Percentiles rank a stretch among this genome's conserved stretches.
phyloP scores from a whole-genome alignment of 768 basidiomycete genomes.

The Vararia minispora region DNA sequence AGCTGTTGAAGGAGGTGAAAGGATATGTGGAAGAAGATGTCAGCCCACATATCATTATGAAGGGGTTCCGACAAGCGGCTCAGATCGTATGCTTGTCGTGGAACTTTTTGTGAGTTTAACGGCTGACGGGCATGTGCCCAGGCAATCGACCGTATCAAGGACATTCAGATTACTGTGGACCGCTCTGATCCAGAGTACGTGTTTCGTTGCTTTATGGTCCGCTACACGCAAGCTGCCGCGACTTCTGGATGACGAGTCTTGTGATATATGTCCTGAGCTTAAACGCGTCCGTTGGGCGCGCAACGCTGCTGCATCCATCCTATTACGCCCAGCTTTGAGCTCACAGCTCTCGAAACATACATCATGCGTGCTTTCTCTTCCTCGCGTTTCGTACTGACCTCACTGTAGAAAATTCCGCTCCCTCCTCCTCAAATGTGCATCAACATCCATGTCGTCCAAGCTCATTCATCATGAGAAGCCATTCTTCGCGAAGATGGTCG shows the following conservation, averaged over 20 bases:
- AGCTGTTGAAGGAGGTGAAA: constrained; percentile 86
- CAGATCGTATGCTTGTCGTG: constrained; percentile 46
- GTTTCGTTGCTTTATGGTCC: too few species aligned
- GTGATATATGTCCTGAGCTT: too few species aligned
- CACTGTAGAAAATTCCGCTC: constrained; percentile 75
- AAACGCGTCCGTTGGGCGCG: too few species aligned
- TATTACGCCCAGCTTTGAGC: too few species aligned
- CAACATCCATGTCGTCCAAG: constrained; percentile 99
- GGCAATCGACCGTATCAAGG: constrained; percentile 81
- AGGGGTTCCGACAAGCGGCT: constrained; percentile 83
- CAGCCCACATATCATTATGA: constrained; percentile 96
- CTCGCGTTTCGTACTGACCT: neutral
- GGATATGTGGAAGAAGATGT: constrained; percentile 94
- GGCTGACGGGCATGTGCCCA: constrained; percentile 20
- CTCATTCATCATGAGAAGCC: constrained; percentile 98
- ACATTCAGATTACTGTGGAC: constrained; percentile 84
- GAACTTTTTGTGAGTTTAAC: constrained; percentile 3
- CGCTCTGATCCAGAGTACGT: constrained; percentile 83
- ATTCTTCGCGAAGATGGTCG: constrained; percentile 98
- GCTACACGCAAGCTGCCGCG: too few species aligned
- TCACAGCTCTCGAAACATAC: too few species aligned
- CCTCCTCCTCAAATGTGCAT: constrained; percentile 90
- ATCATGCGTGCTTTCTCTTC: neutral
- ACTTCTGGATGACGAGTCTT: too few species aligned
- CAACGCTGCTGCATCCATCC: too few species aligned